A percentile compares a stretch with the other conserved stretches of the same genome.
Conservation (phyloP, 306 rosid genomes). For the Trifolium fragiferum region DNA sequence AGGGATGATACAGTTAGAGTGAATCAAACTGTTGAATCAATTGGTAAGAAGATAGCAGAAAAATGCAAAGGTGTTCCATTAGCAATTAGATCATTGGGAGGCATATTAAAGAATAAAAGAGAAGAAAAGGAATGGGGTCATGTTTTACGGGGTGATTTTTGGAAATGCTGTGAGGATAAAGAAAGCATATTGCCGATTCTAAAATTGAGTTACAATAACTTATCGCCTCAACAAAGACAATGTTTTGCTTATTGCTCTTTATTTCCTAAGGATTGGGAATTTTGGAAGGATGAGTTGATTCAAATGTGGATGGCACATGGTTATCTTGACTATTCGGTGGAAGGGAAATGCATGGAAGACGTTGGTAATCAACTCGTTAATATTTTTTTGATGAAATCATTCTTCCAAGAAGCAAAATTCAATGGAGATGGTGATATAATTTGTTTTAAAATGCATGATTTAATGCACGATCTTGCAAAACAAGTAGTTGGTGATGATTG, state of each 20-base stretch:
- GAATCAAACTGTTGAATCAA: background rate
- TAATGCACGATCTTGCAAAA: slow-evolving; percentile 39
- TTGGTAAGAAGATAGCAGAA: background rate
- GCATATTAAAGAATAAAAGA: background rate
- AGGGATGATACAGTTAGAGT: background rate
- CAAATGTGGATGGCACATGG: slow-evolving; percentile 4
- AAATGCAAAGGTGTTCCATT: background rate
- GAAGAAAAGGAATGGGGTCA: background rate
- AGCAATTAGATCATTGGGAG: background rate
- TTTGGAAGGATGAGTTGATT: background rate
- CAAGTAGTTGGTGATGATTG: slow-evolving; percentile 15
- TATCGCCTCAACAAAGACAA: background rate
- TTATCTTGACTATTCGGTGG: background rate
- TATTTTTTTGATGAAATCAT: slow-evolving; percentile 8
- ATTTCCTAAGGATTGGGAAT: background rate
- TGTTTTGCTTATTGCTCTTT: slow-evolving; percentile 3
- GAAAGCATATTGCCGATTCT: background rate
- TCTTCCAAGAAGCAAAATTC: slow-evolving; percentile 3
- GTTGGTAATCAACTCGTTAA: background rate
- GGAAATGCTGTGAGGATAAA: background rate
- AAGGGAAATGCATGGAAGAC: background rate
- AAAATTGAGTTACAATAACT: background rate
- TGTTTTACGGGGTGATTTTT: background rate
- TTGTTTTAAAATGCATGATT: slow-evolving; percentile 13
- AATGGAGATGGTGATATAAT: background rate